Conservation (phyloP, 768 basidiomycete species). For the Dioszegia aurantiaca region DNA sequence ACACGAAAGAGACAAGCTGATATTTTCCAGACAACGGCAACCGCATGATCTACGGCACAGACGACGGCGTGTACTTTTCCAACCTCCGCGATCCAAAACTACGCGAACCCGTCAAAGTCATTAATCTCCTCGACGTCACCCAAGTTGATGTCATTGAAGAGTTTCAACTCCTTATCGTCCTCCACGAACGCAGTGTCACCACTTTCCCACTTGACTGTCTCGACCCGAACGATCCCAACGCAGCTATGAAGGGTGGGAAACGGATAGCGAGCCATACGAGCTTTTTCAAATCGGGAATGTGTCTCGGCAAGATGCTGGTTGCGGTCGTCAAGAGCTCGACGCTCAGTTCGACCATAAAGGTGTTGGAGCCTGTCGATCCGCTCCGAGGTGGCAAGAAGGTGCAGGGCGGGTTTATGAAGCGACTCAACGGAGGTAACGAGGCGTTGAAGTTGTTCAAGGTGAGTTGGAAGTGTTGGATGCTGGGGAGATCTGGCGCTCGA, state of each 20-base stretch:
- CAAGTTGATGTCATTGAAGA: conserved; percentile 97
- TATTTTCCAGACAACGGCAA: conserved; percentile 68
- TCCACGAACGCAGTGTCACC: conserved; percentile 97
- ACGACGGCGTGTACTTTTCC: conserved; percentile 93
- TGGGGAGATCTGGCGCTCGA: too few species aligned
- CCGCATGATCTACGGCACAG: conserved; percentile 91
- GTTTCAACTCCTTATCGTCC: conserved; percentile 90
- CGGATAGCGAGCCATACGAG: conserved; percentile 92
- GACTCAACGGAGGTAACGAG: conserved; percentile 91
- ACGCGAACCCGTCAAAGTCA: conserved; percentile 78
- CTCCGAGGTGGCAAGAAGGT: conserved; percentile 58
- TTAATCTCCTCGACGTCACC: conserved; percentile 80
- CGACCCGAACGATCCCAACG: conserved; percentile 82
- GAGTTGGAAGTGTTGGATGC: too few species aligned
- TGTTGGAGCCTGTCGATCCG: conserved; percentile 92
- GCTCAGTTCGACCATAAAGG: conserved; percentile 94
- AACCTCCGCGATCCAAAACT: conserved; percentile 72
- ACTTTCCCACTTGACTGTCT: conserved; percentile 93
- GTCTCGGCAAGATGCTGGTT: conserved; percentile 83
- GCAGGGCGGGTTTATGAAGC: conserved; percentile 72
- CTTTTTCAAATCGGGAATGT: conserved; percentile 95
- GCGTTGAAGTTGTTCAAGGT: conserved; percentile 88
- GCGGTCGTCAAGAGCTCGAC: conserved; percentile 96
- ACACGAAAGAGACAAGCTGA: conserved; percentile 4
- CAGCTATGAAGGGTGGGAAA: conserved; percentile 88